A percentile compares a stretch with the other conserved stretches of the same genome.
phyloP scores from a whole-genome alignment of 768 basidiomycete genomes.

The Hypholoma fasciculare region DNA sequence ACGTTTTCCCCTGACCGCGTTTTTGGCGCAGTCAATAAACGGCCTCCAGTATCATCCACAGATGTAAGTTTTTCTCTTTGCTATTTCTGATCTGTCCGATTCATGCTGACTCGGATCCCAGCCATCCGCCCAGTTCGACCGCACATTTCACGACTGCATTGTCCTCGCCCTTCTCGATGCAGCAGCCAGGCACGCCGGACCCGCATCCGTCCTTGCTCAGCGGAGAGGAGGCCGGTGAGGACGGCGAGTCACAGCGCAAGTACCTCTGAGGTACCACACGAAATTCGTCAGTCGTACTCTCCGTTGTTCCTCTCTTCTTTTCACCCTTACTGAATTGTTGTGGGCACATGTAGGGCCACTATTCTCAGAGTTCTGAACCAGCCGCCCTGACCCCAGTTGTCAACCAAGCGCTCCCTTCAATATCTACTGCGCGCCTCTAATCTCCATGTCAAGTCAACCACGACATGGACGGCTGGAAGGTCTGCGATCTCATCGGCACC shows the following conservation, averaged over 20 bases:
- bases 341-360: constrained; percentile 55
- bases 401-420: no score
- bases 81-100: not conserved
- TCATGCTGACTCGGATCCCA: no score
- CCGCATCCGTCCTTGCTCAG: constrained; percentile 22
- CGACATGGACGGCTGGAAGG: no score
- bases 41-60: constrained; percentile 89
- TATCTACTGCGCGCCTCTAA: no score
- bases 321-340: not conserved
- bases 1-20: constrained; percentile 5
- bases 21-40: constrained; percentile 64
- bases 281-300: constrained; percentile 61
- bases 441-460: no score
- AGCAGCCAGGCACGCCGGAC: constrained; percentile 20
- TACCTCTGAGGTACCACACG: constrained; percentile 72
- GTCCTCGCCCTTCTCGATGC: constrained; percentile 37
- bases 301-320: not conserved
- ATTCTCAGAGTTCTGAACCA: no score
- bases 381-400: no score
- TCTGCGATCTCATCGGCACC: no score
- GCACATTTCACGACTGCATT: constrained; percentile 71
- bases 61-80: constrained; percentile 48
- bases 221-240: constrained; percentile 34
- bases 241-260: constrained; percentile 49
- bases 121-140: constrained; percentile 53